Evolutionary conservation across 148 eudicot genomes (phyloP), one percentile per base, ranked within the genome.

Genomic region (Rhododendron williamsianum): DNA sequence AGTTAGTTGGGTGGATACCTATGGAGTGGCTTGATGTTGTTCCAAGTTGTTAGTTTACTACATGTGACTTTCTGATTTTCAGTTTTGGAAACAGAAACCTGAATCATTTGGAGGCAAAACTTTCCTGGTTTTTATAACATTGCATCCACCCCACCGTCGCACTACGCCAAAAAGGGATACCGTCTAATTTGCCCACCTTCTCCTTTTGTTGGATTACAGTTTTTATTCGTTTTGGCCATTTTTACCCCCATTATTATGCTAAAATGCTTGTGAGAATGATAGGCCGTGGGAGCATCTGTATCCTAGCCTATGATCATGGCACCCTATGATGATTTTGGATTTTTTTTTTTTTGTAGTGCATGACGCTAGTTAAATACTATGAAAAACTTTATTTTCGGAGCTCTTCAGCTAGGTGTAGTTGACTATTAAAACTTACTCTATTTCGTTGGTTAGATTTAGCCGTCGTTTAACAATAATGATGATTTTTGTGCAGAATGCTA

Each of bases 401-500:
- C 81, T 41, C 11, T 74, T 30, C 36, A 13, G 6, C 13, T 5
- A 12, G 76, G 13, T 19, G 18, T 23, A 4, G 27, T 76, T 21
- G 11, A 43, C n/a, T 6, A 16, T 38, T 21, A 9, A 19, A 43
- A 35, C 76, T 33, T 72, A 18, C 60, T 54, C 16, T 3, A 8
- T 48, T 23, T 9, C 2, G 33, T 12, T 46, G 33, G 21, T 81
- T 52, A 7, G 46, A 80, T 77, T 30, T 71, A 30, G 6, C 38
- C 13, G 2, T 30, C 12, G 19, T 71, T 30, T 71, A 13, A 71
- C 41, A 33, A 9, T 21, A 11, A 74, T 18, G 80, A 30, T 52
- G 46, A 16, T 30, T 85, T 52, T 72, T 87, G 1, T 88, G 89
- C 94, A 96, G 99, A 96, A 96, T 81, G 98, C 96, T 81, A 94